phyloP scores from a whole-genome alignment of 768 basidiomycete species.

The Mycena chlorophos region DNA sequence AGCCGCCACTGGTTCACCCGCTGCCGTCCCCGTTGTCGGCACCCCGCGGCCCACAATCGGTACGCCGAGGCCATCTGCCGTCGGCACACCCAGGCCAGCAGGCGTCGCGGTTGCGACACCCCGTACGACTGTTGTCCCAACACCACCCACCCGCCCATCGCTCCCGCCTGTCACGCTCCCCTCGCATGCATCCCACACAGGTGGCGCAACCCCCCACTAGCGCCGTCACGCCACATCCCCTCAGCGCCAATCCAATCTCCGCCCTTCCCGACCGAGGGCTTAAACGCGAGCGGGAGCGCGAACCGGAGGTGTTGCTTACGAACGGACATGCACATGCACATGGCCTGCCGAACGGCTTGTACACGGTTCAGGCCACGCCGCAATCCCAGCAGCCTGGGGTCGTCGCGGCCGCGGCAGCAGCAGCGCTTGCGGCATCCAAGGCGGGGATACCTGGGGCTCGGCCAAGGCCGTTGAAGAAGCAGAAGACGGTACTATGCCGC shows the following conservation, averaged over 20 bases:
- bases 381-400: conserved; percentile 17
- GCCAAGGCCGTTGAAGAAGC: conserved; percentile 75
- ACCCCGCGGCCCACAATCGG: conserved; percentile 31
- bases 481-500: conserved; percentile 58
- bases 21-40: conserved; percentile 30
- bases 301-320: conserved; percentile 35
- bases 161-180: conserved; percentile 19
- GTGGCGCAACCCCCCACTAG: conserved; percentile 22
- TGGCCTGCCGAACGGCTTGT: too few relatives aligned
- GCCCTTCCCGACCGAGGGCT: conserved; percentile 16
- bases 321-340: conserved; percentile 14
- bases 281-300: conserved; percentile 34
- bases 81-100: conserved; percentile 27
- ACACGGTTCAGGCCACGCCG: too few relatives aligned
- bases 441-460: conserved; percentile 58
- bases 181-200: conserved; percentile 26
- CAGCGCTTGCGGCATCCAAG: conserved; percentile 49
- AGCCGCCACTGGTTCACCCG: conserved; percentile 27
- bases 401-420: conserved; percentile 22
- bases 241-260: conserved; percentile 14
- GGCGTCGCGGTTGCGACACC: conserved; percentile 32
- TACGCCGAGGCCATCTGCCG: conserved; percentile 27
- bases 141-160: conserved; percentile 23
- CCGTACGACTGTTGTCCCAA: conserved; percentile 25
- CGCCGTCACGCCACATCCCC: conserved; percentile 18